phyloP scores from a whole-genome alignment of 495 filamentous ascomycete species.

The Elaphomyces granulatus region DNA sequence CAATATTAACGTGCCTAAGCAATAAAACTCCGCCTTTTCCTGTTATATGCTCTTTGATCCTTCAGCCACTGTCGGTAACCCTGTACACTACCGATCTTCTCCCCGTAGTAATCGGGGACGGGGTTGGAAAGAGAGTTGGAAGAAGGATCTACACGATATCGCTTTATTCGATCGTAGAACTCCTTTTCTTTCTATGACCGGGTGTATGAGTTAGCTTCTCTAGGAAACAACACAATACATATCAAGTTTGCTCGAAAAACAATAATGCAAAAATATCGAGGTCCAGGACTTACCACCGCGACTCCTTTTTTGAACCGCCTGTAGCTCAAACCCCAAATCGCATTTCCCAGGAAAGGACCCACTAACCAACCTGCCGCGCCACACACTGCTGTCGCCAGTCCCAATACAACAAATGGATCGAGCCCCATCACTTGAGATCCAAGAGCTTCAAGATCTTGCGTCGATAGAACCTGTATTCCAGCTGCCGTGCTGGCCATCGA shows the following conservation, averaged over 20 bases:
- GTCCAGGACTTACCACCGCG: slow-evolving; percentile 36
- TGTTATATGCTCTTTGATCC: slow-evolving; percentile 93
- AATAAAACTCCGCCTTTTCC: slow-evolving; percentile 61
- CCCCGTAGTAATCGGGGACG: slow-evolving; percentile 59
- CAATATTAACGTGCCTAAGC: slow-evolving; percentile 11
- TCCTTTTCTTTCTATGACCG: slow-evolving; percentile 85
- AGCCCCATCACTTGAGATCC: slow-evolving; percentile 56
- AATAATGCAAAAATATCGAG: background rate
- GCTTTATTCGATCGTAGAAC: slow-evolving; percentile 79
- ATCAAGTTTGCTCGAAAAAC: slow-evolving; percentile 1
- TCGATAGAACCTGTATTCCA: slow-evolving; percentile 49
- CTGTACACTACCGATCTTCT: slow-evolving; percentile 87
- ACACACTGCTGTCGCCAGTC: slow-evolving; percentile 55
- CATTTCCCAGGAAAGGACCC: slow-evolving; percentile 66
- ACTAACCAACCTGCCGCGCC: slow-evolving; percentile 71
- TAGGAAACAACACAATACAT: too few relatives aligned
- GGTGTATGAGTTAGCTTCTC: too few relatives aligned
- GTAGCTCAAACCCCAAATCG: slow-evolving; percentile 58
- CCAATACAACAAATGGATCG: slow-evolving; percentile 76
- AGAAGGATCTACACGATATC: slow-evolving; percentile 76
- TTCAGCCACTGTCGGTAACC: slow-evolving; percentile 92
- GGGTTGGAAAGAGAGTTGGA: slow-evolving; percentile 53
- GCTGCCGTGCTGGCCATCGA: slow-evolving; percentile 40
- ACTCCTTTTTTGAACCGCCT: slow-evolving; percentile 51
- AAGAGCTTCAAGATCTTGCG: slow-evolving; percentile 51